phyloP scores from a whole-genome alignment of 2,329 filamentous ascomycete species.

The Ceratocystis diversiconidia region DNA sequence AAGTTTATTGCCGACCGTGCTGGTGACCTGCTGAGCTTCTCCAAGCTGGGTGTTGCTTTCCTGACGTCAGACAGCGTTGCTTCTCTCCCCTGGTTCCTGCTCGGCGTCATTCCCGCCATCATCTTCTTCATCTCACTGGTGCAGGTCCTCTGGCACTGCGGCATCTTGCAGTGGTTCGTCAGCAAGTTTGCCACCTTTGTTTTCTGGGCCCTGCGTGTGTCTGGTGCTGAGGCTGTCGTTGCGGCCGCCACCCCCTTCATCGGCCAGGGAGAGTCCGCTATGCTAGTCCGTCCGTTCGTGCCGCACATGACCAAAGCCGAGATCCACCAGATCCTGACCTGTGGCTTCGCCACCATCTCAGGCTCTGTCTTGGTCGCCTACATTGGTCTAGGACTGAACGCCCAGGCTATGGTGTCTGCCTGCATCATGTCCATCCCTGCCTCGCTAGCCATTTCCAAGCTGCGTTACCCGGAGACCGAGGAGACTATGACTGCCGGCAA shows the following conservation, averaged over 20 bases:
- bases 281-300: constrained; percentile 81
- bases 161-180: constrained; percentile 78
- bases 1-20: constrained; percentile 69
- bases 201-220: constrained; percentile 78
- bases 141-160: constrained; percentile 69
- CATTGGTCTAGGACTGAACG: constrained; percentile 67
- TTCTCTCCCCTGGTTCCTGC: constrained; percentile 51
- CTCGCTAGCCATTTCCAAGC: constrained; percentile 75
- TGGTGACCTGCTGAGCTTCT: constrained; percentile 59
- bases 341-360: constrained; percentile 83
- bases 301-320: constrained; percentile 75
- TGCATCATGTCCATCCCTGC: constrained; percentile 95
- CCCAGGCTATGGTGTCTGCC: constrained; percentile 73
- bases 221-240: constrained; percentile 84
- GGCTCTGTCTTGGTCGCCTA: constrained; percentile 79
- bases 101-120: constrained; percentile 72
- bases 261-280: constrained; percentile 83
- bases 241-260: constrained; percentile 88
- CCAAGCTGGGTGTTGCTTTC: constrained; percentile 58
- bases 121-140: constrained; percentile 95
- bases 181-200: constrained; percentile 78
- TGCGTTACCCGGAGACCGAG: constrained; percentile 78
- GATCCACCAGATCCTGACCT: constrained; percentile 84
- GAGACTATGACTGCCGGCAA: constrained; percentile 71
- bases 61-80: constrained; percentile 36